These are phyloP conservation scores for Colletotrichum somersetense DNA, from an alignment of 2,329 filamentous ascomycete species.

Conservation along the genomic window DNA sequence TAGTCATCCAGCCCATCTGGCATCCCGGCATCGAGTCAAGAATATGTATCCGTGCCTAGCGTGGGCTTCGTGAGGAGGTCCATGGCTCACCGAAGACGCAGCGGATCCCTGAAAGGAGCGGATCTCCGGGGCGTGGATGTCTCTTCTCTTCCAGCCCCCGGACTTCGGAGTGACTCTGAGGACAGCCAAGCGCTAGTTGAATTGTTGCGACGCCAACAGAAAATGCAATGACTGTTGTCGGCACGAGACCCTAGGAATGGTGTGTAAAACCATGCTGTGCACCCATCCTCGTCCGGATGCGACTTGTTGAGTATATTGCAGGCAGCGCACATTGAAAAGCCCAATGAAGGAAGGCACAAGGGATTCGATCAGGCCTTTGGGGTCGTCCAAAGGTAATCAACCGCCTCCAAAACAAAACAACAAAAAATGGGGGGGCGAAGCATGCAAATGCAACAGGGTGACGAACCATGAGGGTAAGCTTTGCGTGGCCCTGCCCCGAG, in stretches of 20 bases:
- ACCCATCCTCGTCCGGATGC: conserved; percentile 8
- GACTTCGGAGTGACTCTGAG: conserved; percentile 36
- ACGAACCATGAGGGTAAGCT: conserved; percentile 28
- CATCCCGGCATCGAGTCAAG: conserved; percentile 11
- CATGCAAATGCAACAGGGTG: conserved; percentile 3
- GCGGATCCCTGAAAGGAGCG: conserved; percentile 30
- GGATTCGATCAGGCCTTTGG: not conserved
- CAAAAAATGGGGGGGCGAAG: not conserved
- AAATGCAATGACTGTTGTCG: conserved; percentile 28
- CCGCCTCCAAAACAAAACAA: too few species aligned
- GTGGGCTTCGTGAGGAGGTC: conserved; percentile 25
- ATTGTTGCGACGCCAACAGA: conserved; percentile 35
- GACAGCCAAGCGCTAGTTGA: conserved; percentile 30
- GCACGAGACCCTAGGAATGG: conserved; percentile 27
- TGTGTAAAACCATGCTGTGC: conserved; percentile 37
- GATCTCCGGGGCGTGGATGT: conserved; percentile 39
- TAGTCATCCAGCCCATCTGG: conserved; percentile 4
- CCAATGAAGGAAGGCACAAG: not conserved
- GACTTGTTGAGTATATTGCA: conserved; percentile 31
- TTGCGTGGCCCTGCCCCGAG: conserved; percentile 3
- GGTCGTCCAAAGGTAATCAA: not conserved
- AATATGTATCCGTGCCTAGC: conserved; percentile 7
- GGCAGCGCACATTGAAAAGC: conserved; percentile 2
- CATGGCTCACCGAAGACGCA: conserved; percentile 32
- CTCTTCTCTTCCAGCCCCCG: conserved; percentile 27